A percentile compares a stretch with the other conserved stretches of the same genome.
phyloP scores from a whole-genome alignment of 176 grass and related monocot genomes.

The Carex parvula region DNA sequence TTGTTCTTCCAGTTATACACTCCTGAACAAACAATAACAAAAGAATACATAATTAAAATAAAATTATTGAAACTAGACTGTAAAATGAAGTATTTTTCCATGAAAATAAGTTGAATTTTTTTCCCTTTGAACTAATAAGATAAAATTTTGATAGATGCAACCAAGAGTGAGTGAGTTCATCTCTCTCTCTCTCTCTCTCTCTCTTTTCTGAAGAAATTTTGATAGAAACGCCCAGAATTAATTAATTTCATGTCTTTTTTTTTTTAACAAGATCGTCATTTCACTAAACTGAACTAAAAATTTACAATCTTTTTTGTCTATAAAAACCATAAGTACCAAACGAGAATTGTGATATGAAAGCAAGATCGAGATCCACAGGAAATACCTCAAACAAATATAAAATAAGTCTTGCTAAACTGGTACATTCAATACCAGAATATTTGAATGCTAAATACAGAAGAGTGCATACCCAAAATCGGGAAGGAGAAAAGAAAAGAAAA shows the following conservation, averaged over 20 bases:
- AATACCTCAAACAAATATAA: background rate
- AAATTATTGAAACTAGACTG: background rate
- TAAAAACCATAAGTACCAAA: too few species aligned
- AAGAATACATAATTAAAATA: background rate
- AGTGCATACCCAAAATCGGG: background rate
- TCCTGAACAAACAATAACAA: slow-evolving; percentile 8
- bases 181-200: background rate
- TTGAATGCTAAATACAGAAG: background rate
- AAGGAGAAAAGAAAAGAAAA: background rate
- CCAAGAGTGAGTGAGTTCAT: background rate
- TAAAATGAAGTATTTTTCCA: background rate
- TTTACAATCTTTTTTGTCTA: background rate
- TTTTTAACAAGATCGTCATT: background rate
- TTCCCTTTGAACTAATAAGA: background rate
- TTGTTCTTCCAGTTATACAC: background rate
- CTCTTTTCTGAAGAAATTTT: background rate
- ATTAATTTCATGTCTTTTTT: background rate
- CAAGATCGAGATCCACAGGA: background rate
- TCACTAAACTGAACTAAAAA: background rate
- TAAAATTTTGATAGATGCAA: background rate
- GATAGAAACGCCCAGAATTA: background rate
- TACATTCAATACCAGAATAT: background rate
- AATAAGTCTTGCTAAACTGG: background rate
- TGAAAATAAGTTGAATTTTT: background rate
- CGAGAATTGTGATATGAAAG: background rate